These are phyloP conservation scores for Kuraishia hungarica DNA, from an alignment of 805 yeast species.

Conservation along the genomic window DNA sequence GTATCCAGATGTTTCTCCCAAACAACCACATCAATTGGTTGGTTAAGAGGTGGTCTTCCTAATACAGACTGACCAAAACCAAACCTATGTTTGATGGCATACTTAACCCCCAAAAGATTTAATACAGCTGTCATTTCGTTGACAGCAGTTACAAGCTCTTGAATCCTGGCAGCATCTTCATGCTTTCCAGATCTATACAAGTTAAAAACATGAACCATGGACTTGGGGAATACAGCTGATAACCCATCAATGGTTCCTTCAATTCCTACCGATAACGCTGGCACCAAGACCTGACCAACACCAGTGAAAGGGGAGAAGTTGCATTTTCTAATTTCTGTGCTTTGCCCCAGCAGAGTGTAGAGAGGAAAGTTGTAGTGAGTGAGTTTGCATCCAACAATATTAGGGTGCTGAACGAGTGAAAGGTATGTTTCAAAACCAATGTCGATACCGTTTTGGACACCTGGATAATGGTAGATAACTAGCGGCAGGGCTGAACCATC, in stretches of 20 bases:
- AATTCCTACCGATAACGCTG: conserved; percentile 34
- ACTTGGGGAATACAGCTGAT: conserved; percentile 39
- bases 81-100: conserved; percentile 23
- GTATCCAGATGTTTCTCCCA: conserved; percentile 19
- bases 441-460: conserved; percentile 31
- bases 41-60: conserved; percentile 38
- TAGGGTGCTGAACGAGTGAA: conserved; percentile 30
- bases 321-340: conserved; percentile 25
- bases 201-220: conserved; percentile 28
- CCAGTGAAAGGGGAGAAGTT: conserved; percentile 37
- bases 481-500: conserved; percentile 31
- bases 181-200: conserved; percentile 27
- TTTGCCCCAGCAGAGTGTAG: conserved; percentile 31
- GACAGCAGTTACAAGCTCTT: conserved; percentile 29
- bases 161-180: conserved; percentile 30
- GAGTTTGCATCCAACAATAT: conserved; percentile 38
- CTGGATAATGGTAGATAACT: conserved; percentile 36
- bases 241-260: conserved; percentile 41
- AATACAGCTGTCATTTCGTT: conserved; percentile 30
- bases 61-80: conserved; percentile 30
- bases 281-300: conserved; percentile 38
- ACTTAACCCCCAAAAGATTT: conserved; percentile 37
- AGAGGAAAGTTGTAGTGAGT: conserved; percentile 38
- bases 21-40: conserved; percentile 19
- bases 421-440: conserved; percentile 26